These are phyloP conservation scores for Microthlaspi erraticum DNA, from an alignment of 345 rosid genomes.

Conservation along the genomic window DNA sequence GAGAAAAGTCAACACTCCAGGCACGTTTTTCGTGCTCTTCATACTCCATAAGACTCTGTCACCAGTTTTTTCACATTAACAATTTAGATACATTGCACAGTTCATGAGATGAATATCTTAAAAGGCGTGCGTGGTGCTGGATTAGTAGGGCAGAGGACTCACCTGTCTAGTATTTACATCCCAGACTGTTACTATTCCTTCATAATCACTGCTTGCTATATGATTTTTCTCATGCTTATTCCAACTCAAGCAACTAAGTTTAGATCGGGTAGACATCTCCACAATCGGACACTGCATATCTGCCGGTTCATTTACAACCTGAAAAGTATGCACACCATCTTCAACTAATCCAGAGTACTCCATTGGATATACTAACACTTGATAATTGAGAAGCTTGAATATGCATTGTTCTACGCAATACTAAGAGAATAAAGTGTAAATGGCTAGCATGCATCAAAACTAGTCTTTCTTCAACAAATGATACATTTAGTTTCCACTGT, in stretches of 20 bases:
- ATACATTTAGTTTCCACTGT: slow-evolving; percentile 8
- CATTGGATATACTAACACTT: slow-evolving; percentile 14
- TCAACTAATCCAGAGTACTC: slow-evolving; percentile 15
- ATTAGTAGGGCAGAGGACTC: slow-evolving; percentile 23
- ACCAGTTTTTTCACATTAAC: slow-evolving; percentile 14
- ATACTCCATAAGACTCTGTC: slow-evolving; percentile 93
- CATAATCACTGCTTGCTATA: slow-evolving; percentile 98
- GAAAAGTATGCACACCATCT: slow-evolving; percentile 38
- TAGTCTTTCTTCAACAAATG: slow-evolving; percentile 18
- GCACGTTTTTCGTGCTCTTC: slow-evolving; percentile 99
- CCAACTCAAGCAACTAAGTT: slow-evolving; percentile 99
- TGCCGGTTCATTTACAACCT: slow-evolving; percentile 83
- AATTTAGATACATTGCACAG: slow-evolving; percentile 14
- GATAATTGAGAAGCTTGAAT: slow-evolving; percentile 12
- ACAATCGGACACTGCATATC: slow-evolving; percentile 88
- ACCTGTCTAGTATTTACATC: slow-evolving; percentile 97
- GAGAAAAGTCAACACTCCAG: slow-evolving; percentile 99
- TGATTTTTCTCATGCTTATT: slow-evolving; percentile 88
- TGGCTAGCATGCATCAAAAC: slow-evolving; percentile 27
- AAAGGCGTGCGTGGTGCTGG: neutral
- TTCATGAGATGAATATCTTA: slow-evolving; percentile 15
- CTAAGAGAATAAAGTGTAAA: slow-evolving; percentile 3
- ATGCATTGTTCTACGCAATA: slow-evolving; percentile 9
- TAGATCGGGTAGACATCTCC: slow-evolving; percentile 97
- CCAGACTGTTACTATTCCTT: slow-evolving; percentile 99